A percentile compares a stretch with the other conserved stretches of the same genome.
These are phyloP conservation scores for Thalassiosira oceanica DNA, from an alignment of 352 stramenopile species.

Conservation along the genomic window DNA sequence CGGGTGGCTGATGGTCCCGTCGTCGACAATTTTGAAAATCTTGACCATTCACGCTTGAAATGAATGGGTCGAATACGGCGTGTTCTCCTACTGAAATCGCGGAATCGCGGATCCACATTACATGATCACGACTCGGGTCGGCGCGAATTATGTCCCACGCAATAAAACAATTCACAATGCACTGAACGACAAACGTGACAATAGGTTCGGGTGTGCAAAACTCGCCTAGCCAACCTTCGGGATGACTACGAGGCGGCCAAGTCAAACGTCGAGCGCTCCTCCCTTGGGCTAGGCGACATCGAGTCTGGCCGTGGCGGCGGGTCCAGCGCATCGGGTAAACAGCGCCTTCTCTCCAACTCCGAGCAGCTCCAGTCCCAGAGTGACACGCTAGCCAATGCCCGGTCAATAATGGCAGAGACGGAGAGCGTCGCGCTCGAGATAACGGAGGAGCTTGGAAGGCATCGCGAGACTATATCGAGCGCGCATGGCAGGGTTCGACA, in stretches of 20 bases:
- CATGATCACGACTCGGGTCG: too few species aligned
- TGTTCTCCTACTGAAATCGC: too few species aligned
- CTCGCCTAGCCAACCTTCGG: conserved; percentile 42
- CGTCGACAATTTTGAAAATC: too few species aligned
- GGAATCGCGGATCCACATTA: too few species aligned
- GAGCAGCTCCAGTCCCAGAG: conserved; percentile 63
- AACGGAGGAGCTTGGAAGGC: conserved; percentile 67
- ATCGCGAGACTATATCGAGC: conserved; percentile 72
- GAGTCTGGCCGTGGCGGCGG: conserved; percentile 1
- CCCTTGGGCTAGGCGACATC: conserved; percentile 20
- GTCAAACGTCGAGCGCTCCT: conserved; percentile 22
- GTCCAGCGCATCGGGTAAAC: conserved; percentile 6
- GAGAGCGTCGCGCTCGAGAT: conserved; percentile 77
- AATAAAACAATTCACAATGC: not conserved
- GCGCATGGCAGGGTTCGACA: conserved; percentile 68
- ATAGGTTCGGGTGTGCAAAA: conserved; percentile 62
- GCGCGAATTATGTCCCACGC: not conserved
- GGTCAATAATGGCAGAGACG: conserved; percentile 75
- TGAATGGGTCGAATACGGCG: too few species aligned
- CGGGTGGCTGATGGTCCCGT: too few species aligned
- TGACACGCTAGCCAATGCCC: conserved; percentile 67
- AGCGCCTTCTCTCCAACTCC: conserved; percentile 57
- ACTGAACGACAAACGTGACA: not conserved
- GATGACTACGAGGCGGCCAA: conserved; percentile 60
- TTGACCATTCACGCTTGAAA: too few species aligned